Evolutionary conservation across 495 filamentous ascomycete species (phyloP).

Genomic region (Platismatia glauca): DNA sequence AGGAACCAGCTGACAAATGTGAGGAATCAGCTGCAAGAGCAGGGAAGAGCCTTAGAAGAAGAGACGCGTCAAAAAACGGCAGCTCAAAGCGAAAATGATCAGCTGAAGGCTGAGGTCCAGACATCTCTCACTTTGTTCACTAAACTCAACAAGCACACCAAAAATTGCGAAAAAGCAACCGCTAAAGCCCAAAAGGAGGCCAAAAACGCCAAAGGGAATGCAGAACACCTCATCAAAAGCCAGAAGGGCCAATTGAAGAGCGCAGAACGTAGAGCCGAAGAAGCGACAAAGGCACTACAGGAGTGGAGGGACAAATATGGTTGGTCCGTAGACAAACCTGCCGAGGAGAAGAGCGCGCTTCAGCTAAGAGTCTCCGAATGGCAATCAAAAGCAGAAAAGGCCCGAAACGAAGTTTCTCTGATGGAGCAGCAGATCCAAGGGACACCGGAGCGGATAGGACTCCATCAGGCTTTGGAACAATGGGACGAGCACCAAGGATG

Average conservation of each 20-base stretch:
- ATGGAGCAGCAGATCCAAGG: background rate
- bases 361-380: background rate
- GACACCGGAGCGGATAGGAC: background rate
- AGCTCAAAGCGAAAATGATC: background rate
- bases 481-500: background rate
- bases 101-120: background rate
- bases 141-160: background rate
- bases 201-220: background rate
- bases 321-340: background rate
- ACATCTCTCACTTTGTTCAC: background rate
- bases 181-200: background rate
- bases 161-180: background rate
- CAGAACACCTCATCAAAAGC: background rate
- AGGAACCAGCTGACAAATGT: no score
- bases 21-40: accelerated
- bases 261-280: background rate
- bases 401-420: background rate
- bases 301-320: background rate
- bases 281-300: background rate
- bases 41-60: background rate
- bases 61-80: background rate
- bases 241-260: background rate
- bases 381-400: background rate
- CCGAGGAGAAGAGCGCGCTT: background rate
- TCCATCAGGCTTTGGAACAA: background rate